A percentile compares a stretch with the other conserved stretches of the same genome.
Conservation (phyloP, 192 early-diverging fungal species). For the Pilobolus umbonatus region DNA sequence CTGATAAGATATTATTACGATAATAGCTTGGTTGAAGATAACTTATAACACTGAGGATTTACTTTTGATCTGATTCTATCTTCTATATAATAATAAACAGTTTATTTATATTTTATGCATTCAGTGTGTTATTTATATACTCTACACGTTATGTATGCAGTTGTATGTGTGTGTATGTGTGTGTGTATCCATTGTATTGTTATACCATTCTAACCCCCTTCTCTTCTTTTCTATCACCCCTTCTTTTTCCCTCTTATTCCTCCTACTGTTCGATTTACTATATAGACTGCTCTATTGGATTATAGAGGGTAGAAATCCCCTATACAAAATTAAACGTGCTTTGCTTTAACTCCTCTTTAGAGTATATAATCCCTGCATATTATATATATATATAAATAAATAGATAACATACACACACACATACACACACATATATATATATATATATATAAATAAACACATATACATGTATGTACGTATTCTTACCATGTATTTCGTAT, state of each 20-base stretch:
- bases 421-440: too few species aligned
- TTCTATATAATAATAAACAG: neutral
- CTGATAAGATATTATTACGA: neutral
- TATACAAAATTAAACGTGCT: slow-evolving; percentile 12
- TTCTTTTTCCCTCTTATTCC: neutral
- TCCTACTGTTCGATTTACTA: too few species aligned
- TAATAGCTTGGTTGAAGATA: neutral
- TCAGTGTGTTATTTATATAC: too few species aligned
- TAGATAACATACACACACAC: too few species aligned
- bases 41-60: neutral
- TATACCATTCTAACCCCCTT: neutral
- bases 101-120: too few species aligned
- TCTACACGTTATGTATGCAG: neutral
- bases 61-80: neutral
- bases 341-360: neutral
- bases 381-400: neutral
- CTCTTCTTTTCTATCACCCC: neutral
- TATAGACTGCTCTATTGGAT: too few species aligned
- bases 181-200: neutral
- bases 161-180: neutral
- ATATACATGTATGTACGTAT: neutral
- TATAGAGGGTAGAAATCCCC: too few species aligned
- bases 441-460: too few species aligned
- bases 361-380: neutral
- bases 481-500: neutral